Evolutionary conservation across 768 basidiomycete species (phyloP), one percentile per base, ranked within the genome.

Genomic region (Royoungia palumana): DNA sequence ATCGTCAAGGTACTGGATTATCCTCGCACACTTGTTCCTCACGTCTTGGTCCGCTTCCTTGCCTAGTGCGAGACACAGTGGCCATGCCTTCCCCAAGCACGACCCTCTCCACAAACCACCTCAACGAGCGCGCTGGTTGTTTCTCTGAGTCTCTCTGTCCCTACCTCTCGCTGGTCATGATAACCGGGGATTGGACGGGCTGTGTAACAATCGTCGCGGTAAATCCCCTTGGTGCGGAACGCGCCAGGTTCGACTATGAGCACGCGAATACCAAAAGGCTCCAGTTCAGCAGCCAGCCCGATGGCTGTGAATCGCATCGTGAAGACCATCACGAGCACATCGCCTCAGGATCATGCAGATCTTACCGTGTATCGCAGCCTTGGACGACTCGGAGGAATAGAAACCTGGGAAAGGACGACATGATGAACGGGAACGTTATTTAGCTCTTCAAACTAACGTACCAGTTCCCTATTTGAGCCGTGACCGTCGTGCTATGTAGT

Each of bases 161-260:
- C 66, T 12, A 54, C 50, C 24, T 61, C 59, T 32, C 80, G 75
- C 40, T 75, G 21, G 10, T 61, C 60, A 57, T 82, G 75, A 54
- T 83, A 81, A 27, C 70, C 79, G 2, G 73, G 49, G n/a, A 83
- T 76, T 17, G 57, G 66, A 46, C 77, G 77, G 7, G 54, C 57
- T 7, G 59, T 58, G 47, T 69, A 59, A 50, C 72, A 77, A 2
- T 52, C 53, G 41, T 72, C 54, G 13, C 69, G 55, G 59, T 76
- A 77, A 36, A 83, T 81, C 28, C 76, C 75, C 59, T 80, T 75
- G 0, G 83, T 85, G 34, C 78, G 74, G 70, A 84, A 83, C 14
- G 77, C 66, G 10, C 82, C 82, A 2, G 82, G 83, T 39, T 75
- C 72, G 41, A 85, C 78, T 35, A 82, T 69, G 20, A 82, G 67